A percentile compares a stretch with the other conserved stretches of the same genome.
These are phyloP conservation scores for Cadophora sp. DNA, from an alignment of 2,329 filamentous ascomycete species.

Conservation along the genomic window DNA sequence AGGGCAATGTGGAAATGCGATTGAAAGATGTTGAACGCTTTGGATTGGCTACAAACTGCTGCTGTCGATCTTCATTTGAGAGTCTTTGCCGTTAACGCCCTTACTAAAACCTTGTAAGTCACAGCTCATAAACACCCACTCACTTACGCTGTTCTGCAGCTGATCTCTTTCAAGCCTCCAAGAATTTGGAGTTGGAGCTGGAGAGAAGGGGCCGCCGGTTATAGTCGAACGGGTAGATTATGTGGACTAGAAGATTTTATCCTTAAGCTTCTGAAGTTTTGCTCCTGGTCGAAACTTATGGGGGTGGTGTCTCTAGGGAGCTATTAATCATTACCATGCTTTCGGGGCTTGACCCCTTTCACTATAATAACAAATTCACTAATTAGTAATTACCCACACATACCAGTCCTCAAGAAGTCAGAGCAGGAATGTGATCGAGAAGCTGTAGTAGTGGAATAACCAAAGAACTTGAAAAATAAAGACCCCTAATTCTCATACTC, in stretches of 20 bases:
- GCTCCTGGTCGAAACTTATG: not conserved
- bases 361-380: conserved; percentile 2
- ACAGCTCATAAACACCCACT: not conserved
- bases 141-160: not conserved
- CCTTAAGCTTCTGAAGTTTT: conserved; percentile 1
- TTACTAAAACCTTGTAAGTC: not conserved
- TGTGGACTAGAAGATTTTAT: not conserved
- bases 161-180: not conserved
- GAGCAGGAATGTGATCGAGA: conserved; percentile 2
- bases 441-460: not conserved
- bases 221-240: not conserved
- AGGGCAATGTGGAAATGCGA: not conserved
- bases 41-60: not conserved
- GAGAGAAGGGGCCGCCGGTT: not conserved
- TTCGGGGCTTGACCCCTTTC: conserved; percentile 1
- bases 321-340: not conserved
- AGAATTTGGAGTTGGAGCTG: not conserved
- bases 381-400: conserved; percentile 1
- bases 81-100: not conserved
- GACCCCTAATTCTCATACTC: not conserved
- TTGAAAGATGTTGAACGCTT: not conserved
- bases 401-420: not conserved
- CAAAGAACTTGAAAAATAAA: not conserved
- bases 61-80: not conserved
- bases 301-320: not conserved